Base-by-base conservation (phyloP, 768 basidiomycete species). In the Auricularia sp. region DNA sequence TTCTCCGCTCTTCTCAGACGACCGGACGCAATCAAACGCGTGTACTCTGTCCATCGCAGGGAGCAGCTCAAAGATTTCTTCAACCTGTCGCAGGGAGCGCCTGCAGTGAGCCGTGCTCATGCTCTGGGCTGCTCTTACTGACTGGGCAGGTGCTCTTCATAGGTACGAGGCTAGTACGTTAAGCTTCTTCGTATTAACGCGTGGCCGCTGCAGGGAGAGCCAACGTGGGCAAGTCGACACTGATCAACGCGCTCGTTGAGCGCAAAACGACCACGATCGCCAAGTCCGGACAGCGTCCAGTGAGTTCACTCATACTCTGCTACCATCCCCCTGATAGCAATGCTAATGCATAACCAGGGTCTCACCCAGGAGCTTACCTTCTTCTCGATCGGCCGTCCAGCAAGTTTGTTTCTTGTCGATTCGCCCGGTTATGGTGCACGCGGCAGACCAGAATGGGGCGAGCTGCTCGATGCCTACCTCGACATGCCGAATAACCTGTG, bases 401-500 rank as follows among this genome's bases (percentile, higher is more conserved):
- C 75, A 36, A 79, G 83, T 44, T 76, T 89, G 39, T 71, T 90
- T 23, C 74, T 92, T 3, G 90, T 93, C 10, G 91, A 93, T 69
- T 81, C 90, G 12, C 91, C 91, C 2, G 90, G 91, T 16, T 93
- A 92, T 71, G 91, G 91, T 60, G 75, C 79, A 8, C 79, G 88
- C 63, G 90, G 91, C 12, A 80, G 87, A 53, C 79, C 80, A 39
- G 87, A 90, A 73, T 92, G 90, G 90, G 90, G 91, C 1, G 71
- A 76, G 34, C 68, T 89, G 3, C 90, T 91, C 71, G 78, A 87
- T 62, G 74, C 81, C 51, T 92, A 91, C 69, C 66, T 90, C 14
- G 71, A 78, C 62, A 82, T 75, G 44, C 84, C 90, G 18, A 73
- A 81, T 33, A 59, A 59, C 69, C 77, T 85, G 89, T 91, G 68